These are phyloP conservation scores for Triticum turgidum DNA, from an alignment of 176 grass and related monocot genomes.

Conservation along the genomic window DNA sequence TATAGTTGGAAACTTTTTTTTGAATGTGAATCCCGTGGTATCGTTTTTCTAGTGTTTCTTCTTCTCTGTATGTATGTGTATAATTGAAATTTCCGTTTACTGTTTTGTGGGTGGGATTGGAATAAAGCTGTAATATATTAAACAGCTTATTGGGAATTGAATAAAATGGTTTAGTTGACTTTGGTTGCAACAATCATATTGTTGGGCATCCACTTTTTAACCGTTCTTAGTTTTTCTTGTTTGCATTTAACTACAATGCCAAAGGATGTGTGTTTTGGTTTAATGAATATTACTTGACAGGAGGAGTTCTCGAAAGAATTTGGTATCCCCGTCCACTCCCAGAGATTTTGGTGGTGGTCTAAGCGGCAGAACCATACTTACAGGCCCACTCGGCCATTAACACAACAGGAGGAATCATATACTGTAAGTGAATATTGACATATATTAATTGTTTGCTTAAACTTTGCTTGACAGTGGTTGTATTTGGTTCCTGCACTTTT, in stretches of 20 bases:
- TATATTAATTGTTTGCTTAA: neutral
- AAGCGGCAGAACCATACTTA: conserved; percentile 60
- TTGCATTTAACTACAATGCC: neutral
- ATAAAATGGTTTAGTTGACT: neutral
- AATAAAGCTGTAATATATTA: neutral
- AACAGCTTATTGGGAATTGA: neutral
- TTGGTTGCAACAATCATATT: conserved; percentile 15
- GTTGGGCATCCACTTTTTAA: neutral
- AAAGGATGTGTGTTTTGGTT: neutral
- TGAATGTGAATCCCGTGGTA: neutral
- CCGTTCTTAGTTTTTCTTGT: neutral
- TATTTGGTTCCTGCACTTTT: neutral
- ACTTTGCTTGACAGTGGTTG: neutral
- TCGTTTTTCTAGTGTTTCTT: neutral
- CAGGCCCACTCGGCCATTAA: conserved; percentile 53
- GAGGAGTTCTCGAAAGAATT: conserved; percentile 59
- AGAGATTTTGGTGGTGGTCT: conserved; percentile 76
- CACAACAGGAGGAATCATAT: conserved; percentile 44
- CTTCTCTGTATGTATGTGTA: neutral
- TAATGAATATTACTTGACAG: conserved; percentile 37
- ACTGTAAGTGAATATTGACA: conserved; percentile 44
- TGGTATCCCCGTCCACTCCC: conserved; percentile 52
- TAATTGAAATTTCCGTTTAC: neutral
- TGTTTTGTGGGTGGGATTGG: neutral
- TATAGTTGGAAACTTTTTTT: neutral